Evolutionary conservation across 2,329 filamentous ascomycete species (phyloP), one percentile per base, ranked within the genome.

Genomic region (Fusarium goolgardi): DNA sequence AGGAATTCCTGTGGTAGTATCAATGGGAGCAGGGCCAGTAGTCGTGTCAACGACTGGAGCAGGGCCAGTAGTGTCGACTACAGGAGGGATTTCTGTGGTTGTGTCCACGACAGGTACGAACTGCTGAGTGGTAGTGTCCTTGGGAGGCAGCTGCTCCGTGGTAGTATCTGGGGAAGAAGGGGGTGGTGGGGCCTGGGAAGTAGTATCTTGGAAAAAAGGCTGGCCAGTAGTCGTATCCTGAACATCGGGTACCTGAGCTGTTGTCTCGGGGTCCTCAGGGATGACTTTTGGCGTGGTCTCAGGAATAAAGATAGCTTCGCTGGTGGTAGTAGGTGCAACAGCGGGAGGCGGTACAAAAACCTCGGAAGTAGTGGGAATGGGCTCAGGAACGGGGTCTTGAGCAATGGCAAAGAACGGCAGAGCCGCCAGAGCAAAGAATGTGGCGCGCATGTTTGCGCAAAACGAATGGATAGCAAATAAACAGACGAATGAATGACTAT

Each of bases 321-420:
- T 39, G n/a, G 37, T 39, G n/a, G 37, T 21, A 39, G 37, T 34
- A 18, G 32, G 32, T 4, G 16, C 10, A 39, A 39, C 6, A 20
- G 11, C 37, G 2, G 37, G 37, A 21, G 37, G 37, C 3, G n/a
- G 37, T 20, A 39, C 20, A 15, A 39, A 39, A 21, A 20, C 37
- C 12, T 39, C 37, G 5, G 37, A 39, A 21, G 35, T 44, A 21
- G 37, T 12, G 5, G 54, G 43, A 21, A 31, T 9, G 23, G 29
- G 37, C 32, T 58, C 49, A 18, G 43, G 13, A 29, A 55, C 15
- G 1, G 55, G 32, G n/a, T 47, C 34, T 27, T 70, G 64, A n/a
- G 67, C 63, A 10, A 59, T 44, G 10, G 58, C 52, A 12, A 43
- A 41, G 23, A 67, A 47, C 18, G 68, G 63, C 44, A 70, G 18